These are phyloP conservation scores for Aspergillus haitiensis DNA, from an alignment of 495 filamentous ascomycete species.

Conservation along the genomic window DNA sequence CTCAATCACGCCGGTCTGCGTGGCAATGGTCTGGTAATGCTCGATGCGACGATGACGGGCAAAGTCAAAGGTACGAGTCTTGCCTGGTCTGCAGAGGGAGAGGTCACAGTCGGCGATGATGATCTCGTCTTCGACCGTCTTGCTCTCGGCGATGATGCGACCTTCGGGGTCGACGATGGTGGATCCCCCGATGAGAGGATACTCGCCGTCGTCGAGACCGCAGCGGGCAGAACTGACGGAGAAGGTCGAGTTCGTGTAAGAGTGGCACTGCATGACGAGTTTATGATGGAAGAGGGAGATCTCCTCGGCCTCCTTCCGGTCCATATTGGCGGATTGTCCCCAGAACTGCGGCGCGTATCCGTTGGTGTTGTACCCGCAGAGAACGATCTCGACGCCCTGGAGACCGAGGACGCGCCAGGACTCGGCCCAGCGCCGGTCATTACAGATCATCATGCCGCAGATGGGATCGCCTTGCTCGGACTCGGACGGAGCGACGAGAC, in stretches of 20 bases:
- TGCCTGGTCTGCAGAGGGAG: slow-evolving; percentile 43
- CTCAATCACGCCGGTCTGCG: slow-evolving; percentile 47
- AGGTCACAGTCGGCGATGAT: slow-evolving; percentile 49
- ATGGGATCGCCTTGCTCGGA: slow-evolving; percentile 42
- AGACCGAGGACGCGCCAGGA: slow-evolving; percentile 47
- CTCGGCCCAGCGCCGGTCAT: slow-evolving; percentile 52
- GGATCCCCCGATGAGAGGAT: slow-evolving; percentile 49
- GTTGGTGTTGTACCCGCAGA: slow-evolving; percentile 51
- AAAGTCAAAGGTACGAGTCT: slow-evolving; percentile 50
- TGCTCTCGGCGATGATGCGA: slow-evolving; percentile 46
- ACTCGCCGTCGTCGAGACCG: slow-evolving; percentile 47
- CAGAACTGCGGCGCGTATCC: slow-evolving; percentile 44
- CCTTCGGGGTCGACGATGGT: slow-evolving; percentile 51
- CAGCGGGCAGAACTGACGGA: slow-evolving; percentile 44
- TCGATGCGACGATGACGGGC: slow-evolving; percentile 47
- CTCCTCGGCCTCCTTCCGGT: slow-evolving; percentile 38
- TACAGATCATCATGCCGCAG: slow-evolving; percentile 54
- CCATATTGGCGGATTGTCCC: slow-evolving; percentile 43
- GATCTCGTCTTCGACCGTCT: slow-evolving; percentile 46
- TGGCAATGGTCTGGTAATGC: slow-evolving; percentile 41
- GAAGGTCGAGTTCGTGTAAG: slow-evolving; percentile 52
- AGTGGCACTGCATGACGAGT: slow-evolving; percentile 45
- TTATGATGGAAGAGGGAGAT: slow-evolving; percentile 48
- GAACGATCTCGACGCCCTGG: slow-evolving; percentile 48
- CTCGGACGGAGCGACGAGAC: slow-evolving; percentile 33